phyloP scores from a whole-genome alignment of 257 asterid genomes.

The Solanum habrochaites region DNA sequence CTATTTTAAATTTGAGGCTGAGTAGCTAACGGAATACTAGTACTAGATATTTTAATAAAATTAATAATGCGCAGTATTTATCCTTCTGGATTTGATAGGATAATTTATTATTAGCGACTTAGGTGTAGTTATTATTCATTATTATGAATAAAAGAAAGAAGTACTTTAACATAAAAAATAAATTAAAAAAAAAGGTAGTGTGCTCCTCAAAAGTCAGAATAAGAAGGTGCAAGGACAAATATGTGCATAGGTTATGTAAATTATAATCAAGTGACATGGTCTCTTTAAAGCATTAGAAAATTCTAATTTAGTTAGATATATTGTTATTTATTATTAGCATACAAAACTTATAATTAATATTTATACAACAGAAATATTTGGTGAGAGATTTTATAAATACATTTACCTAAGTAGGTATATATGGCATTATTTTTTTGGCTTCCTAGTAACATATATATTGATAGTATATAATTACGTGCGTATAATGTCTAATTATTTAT shows the following conservation, averaged over 20 bases:
- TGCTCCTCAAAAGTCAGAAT: background rate
- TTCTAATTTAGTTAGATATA: background rate
- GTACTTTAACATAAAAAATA: background rate
- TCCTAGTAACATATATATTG: background rate
- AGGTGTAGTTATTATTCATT: background rate
- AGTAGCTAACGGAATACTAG: background rate
- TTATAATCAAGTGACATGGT: background rate
- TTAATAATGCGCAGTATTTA: background rate
- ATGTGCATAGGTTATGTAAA: background rate
- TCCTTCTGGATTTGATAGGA: background rate
- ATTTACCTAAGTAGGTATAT: background rate
- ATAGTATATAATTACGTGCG: background rate
- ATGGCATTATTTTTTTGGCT: background rate
- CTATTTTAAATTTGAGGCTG: background rate
- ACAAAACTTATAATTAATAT: background rate
- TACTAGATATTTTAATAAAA: background rate
- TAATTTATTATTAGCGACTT: background rate
- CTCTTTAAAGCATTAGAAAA: background rate
- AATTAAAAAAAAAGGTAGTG: background rate
- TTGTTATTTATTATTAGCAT: background rate
- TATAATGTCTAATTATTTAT: background rate
- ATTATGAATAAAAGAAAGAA: background rate
- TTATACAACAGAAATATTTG: background rate
- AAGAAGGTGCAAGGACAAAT: background rate
- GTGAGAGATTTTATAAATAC: background rate